A percentile compares a stretch with the other conserved stretches of the same genome.
phyloP scores from a whole-genome alignment of 2,329 filamentous ascomycete genomes.

The Paecilomyces niveus region DNA sequence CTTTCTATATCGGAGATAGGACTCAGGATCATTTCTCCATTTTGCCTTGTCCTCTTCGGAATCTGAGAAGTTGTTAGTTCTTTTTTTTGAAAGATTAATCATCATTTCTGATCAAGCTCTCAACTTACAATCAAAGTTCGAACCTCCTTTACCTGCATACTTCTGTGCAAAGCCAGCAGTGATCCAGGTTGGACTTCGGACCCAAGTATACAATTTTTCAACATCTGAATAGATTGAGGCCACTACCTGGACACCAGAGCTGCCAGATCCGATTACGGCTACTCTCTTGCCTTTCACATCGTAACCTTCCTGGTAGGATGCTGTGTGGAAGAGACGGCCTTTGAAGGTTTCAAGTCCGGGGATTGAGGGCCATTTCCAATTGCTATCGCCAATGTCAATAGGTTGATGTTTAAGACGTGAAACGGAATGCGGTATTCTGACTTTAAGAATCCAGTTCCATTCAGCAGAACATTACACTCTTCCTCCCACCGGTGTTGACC shows the following conservation, averaged over 20 bases:
- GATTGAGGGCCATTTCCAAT: conserved; percentile 47
- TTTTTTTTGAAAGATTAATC: neutral
- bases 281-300: conserved; percentile 41
- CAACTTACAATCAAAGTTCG: conserved; percentile 39
- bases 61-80: neutral
- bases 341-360: conserved; percentile 45
- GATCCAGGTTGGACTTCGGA: conserved; percentile 42
- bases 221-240: conserved; percentile 31
- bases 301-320: conserved; percentile 44
- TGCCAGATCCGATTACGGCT: conserved; percentile 47
- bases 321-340: conserved; percentile 47
- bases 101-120: neutral
- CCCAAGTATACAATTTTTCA: conserved; percentile 17
- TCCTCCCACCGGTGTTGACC: conserved; percentile 4
- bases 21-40: conserved; percentile 30
- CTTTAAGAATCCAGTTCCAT: conserved; percentile 10
- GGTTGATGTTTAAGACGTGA: neutral
- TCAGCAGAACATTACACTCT: conserved; percentile 6
- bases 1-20: conserved; percentile 42
- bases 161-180: conserved; percentile 42
- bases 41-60: neutral
- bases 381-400: conserved; percentile 24
- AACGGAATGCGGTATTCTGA: neutral
- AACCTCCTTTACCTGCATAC: conserved; percentile 40
- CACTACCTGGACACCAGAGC: conserved; percentile 46